phyloP scores from a whole-genome alignment of 78 protist species.

The Guillardia theta region DNA sequence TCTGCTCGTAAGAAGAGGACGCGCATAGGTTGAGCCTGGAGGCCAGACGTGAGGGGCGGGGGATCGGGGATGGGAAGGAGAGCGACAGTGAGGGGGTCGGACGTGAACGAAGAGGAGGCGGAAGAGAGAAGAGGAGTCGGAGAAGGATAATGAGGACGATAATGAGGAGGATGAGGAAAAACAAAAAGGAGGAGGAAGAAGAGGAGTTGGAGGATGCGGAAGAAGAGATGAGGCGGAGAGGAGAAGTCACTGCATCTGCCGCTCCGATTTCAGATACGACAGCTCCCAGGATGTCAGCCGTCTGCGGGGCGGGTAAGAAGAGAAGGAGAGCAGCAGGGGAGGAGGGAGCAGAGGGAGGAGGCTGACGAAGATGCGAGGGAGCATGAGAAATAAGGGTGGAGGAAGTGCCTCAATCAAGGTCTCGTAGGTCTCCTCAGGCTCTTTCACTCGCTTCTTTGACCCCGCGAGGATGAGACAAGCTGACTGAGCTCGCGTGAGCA shows the following conservation, averaged over 20 bases:
- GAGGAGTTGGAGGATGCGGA: no score
- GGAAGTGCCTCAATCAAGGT: no score
- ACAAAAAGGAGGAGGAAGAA: not conserved
- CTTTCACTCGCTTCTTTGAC: no score
- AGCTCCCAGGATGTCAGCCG: no score
- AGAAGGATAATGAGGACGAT: not conserved
- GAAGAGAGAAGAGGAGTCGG: not conserved
- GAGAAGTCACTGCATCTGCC: no score
- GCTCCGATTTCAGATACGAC: no score
- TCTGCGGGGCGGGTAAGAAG: not conserved
- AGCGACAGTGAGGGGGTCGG: not conserved
- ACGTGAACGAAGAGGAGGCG: not conserved
- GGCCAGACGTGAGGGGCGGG: not conserved
- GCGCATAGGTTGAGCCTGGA: not conserved
- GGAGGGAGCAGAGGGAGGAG: not conserved
- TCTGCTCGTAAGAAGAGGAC: no score
- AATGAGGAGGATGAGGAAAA: not conserved
- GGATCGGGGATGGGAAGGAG: not conserved
- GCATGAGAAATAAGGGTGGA: no score
- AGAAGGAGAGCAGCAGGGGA: not conserved
- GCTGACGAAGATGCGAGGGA: not conserved
- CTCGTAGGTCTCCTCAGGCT: no score
- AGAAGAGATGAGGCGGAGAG: no score
- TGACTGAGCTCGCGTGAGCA: no score
- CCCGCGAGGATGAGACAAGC: no score